A percentile compares a stretch with the other conserved stretches of the same genome.
phyloP scores from a whole-genome alignment of 805 yeast species.

The Saturnispora zaruensis region DNA sequence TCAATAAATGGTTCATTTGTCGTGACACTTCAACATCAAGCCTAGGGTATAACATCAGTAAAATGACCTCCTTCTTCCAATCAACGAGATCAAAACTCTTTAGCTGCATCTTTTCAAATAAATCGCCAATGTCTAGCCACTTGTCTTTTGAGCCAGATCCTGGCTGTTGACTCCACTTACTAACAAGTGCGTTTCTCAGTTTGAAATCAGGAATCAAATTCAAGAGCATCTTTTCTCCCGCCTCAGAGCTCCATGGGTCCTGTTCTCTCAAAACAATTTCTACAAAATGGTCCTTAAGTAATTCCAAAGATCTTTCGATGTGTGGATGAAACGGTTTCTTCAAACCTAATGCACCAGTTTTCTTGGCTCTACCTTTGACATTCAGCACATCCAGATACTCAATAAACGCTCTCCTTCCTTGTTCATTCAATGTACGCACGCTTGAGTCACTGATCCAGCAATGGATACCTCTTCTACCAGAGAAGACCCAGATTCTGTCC shows the following conservation, averaged over 20 bases:
- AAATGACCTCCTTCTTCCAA: constrained; percentile 70
- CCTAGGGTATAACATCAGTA: constrained; percentile 80
- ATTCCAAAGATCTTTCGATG: constrained; percentile 62
- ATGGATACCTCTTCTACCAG: constrained; percentile 98
- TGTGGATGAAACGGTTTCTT: constrained; percentile 88
- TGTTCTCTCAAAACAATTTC: constrained; percentile 68
- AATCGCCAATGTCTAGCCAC: constrained; percentile 67
- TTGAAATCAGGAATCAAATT: constrained; percentile 55
- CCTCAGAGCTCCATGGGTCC: constrained; percentile 69
- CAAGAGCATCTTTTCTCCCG: constrained; percentile 46
- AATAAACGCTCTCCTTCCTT: constrained; percentile 66
- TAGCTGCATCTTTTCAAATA: constrained; percentile 34
- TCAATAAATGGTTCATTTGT: constrained; percentile 82
- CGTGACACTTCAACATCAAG: constrained; percentile 89
- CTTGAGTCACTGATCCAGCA: constrained; percentile 92
- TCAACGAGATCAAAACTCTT: constrained; percentile 42
- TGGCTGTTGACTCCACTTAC: constrained; percentile 50
- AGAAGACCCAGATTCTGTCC: constrained; percentile 87
- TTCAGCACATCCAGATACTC: constrained; percentile 74
- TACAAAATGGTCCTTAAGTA: constrained; percentile 55
- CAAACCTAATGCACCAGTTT: constrained; percentile 39
- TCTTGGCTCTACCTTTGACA: constrained; percentile 38
- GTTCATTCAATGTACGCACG: constrained; percentile 69
- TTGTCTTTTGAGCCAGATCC: constrained; percentile 49
- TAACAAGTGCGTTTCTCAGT: constrained; percentile 42